Percentiles rank a stretch among this genome's conserved stretches.
These are phyloP conservation scores for Parsonsia alboflavescens DNA, from an alignment of 257 asterid species.

Conservation along the genomic window DNA sequence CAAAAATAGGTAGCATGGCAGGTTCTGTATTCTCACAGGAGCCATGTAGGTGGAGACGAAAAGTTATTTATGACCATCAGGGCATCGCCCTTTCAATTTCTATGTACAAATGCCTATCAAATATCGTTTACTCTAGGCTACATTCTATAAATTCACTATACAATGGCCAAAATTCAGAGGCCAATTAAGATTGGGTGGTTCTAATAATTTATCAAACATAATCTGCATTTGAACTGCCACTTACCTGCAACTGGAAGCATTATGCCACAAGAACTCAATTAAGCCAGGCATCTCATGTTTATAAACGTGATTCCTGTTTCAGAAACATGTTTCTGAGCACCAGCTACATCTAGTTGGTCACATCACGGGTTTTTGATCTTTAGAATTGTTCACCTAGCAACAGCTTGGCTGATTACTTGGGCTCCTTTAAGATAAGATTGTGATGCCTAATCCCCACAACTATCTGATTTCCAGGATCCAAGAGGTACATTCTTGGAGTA, in stretches of 20 bases:
- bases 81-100: not conserved
- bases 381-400: not conserved
- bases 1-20: not conserved
- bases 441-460: not conserved
- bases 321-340: not conserved
- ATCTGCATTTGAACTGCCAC: not conserved
- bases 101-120: not conserved
- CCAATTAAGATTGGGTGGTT: not conserved
- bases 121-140: not conserved
- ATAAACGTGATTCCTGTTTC: not conserved
- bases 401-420: not conserved
- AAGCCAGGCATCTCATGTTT: not conserved
- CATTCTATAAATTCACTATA: no score
- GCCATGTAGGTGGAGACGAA: not conserved
- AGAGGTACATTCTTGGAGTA: conserved; percentile 66
- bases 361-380: not conserved
- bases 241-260: not conserved
- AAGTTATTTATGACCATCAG: no score
- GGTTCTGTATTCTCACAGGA: not conserved
- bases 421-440: not conserved
- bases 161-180: not conserved
- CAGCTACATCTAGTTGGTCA: not conserved
- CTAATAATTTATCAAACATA: not conserved
- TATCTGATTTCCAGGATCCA: conserved; percentile 60
- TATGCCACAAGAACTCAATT: not conserved